Conservation (phyloP, 2,329 filamentous ascomycete genomes). For the Magnaporthales sp. region DNA sequence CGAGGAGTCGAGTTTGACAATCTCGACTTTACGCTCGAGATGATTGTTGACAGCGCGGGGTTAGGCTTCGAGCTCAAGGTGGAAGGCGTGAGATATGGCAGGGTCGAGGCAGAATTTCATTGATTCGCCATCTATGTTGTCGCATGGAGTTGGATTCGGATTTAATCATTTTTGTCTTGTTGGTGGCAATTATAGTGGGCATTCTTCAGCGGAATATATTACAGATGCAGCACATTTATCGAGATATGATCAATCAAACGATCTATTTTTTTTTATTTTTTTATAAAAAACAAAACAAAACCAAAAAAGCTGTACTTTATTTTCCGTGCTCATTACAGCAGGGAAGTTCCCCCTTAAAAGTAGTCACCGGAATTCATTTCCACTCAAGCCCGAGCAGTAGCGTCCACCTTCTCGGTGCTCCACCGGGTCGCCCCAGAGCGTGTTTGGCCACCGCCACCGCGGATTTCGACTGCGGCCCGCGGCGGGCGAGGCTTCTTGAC, state of each 20-base stretch:
- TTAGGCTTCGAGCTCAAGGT: slow-evolving; percentile 72
- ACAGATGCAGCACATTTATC: background rate
- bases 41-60: slow-evolving; percentile 72
- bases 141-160: background rate
- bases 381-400: background rate
- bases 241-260: background rate
- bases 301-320: background rate
- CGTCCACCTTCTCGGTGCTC: background rate
- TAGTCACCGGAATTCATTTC: background rate
- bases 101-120: slow-evolving; percentile 72
- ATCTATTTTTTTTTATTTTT: too few relatives aligned
- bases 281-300: background rate
- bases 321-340: background rate
- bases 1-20: slow-evolving; percentile 76
- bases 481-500: background rate
- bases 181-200: background rate
- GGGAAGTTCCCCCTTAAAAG: background rate
- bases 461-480: background rate
- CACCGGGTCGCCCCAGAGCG: background rate
- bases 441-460: background rate
- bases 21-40: slow-evolving; percentile 72
- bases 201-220: background rate
- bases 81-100: slow-evolving; percentile 67
- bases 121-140: slow-evolving; percentile 22
- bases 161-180: background rate